These are phyloP conservation scores for Protomyces gravidus DNA, from an alignment of 1,139 yeast genomes.

Conservation along the genomic window DNA sequence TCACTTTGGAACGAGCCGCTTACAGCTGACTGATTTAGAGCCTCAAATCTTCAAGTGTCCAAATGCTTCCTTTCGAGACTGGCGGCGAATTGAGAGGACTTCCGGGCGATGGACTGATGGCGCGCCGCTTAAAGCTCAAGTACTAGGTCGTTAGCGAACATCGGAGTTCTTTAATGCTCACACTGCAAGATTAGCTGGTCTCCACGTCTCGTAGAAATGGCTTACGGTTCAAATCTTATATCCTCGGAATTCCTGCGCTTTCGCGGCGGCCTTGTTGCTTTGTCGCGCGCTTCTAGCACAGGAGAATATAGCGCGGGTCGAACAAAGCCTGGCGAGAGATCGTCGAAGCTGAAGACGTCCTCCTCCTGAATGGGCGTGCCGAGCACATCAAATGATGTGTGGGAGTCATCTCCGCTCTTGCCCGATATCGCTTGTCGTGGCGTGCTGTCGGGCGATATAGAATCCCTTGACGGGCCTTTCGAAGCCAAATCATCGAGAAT, in stretches of 20 bases:
- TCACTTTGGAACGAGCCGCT: not conserved
- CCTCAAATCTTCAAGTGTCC: constrained; percentile 18
- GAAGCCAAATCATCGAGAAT: not conserved
- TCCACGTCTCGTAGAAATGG: not conserved
- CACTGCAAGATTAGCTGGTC: not conserved
- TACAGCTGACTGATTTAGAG: not conserved
- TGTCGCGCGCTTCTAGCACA: not conserved
- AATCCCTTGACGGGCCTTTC: not conserved
- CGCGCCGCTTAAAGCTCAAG: constrained; percentile 6
- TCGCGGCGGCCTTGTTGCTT: not conserved
- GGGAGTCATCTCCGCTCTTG: not conserved
- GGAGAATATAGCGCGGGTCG: not conserved
- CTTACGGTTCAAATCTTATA: not conserved
- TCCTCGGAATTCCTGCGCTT: not conserved
- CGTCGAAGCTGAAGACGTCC: not conserved
- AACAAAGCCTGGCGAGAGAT: not conserved
- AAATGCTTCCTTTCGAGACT: constrained; percentile 11
- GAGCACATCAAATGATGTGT: not conserved
- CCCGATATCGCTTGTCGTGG: not conserved
- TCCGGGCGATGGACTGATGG: constrained; percentile 22
- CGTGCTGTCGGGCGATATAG: not conserved
- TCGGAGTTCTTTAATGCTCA: not conserved
- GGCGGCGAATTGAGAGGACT: constrained; percentile 19
- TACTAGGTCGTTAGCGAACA: not conserved
- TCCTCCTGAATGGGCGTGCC: not conserved